Evolutionary conservation across 2,329 filamentous ascomycete species (phyloP).

Genomic region (Aaosphaeria arxii): DNA sequence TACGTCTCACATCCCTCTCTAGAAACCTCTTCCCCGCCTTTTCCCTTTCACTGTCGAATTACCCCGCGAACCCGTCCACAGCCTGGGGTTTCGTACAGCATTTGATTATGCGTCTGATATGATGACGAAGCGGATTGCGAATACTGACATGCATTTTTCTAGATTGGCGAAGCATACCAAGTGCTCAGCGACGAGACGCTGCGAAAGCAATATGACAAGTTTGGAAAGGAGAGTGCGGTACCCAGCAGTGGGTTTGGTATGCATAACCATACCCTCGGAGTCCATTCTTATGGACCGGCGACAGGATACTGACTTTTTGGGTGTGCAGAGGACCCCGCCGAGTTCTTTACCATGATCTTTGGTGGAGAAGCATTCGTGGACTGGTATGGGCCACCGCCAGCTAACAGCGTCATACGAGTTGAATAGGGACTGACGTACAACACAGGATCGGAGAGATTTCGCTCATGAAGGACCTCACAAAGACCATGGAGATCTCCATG

Average conservation of each 20-base stretch:
- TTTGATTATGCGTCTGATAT: too few relatives aligned
- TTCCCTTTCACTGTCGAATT: not conserved
- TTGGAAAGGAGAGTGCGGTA: slow-evolving; percentile 90
- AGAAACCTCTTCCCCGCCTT: too few relatives aligned
- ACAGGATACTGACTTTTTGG: slow-evolving; percentile 10
- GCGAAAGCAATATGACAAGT: slow-evolving; percentile 92
- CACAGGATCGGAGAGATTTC: slow-evolving; percentile 86
- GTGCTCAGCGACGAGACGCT: slow-evolving; percentile 86
- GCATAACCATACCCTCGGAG: slow-evolving; percentile 9
- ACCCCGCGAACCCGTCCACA: not conserved
- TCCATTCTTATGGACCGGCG: not conserved
- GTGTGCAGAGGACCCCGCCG: slow-evolving; percentile 72
- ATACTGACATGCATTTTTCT: not conserved
- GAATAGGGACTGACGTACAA: too few relatives aligned
- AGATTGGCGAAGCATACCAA: slow-evolving; percentile 70
- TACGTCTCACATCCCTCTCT: slow-evolving; percentile 38
- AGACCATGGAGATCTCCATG: slow-evolving; percentile 98
- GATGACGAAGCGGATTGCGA: slow-evolving; percentile 2
- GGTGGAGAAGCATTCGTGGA: slow-evolving; percentile 94
- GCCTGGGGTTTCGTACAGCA: too few relatives aligned
- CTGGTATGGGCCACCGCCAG: slow-evolving; percentile 48
- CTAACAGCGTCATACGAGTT: too few relatives aligned
- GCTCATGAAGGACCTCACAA: slow-evolving; percentile 96
- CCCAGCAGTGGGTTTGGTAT: slow-evolving; percentile 84
- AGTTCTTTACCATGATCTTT: slow-evolving; percentile 99